phyloP scores from a whole-genome alignment of 768 basidiomycete genomes.

The Harrya chromipes region DNA sequence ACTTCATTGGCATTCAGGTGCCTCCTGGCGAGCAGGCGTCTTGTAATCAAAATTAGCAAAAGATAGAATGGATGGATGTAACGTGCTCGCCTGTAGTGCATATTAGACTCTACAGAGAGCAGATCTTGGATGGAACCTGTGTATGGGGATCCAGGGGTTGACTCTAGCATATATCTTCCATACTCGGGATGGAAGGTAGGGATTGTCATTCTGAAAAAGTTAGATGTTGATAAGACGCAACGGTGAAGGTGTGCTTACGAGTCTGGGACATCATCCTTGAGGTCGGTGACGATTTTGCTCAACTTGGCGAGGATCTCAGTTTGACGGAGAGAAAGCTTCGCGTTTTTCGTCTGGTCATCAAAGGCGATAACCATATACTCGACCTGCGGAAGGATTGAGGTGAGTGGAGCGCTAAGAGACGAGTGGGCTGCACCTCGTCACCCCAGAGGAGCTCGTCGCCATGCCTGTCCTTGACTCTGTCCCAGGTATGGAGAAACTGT shows the following conservation, averaged over 20 bases:
- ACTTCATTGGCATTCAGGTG: conserved; percentile 84
- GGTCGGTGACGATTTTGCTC: conserved; percentile 60
- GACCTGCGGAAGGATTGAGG: conserved; percentile 49
- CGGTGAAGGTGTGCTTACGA: conserved; percentile 42
- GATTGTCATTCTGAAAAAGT: conserved; percentile 52
- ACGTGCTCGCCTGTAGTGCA: conserved; percentile 77
- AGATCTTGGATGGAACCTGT: conserved; percentile 84
- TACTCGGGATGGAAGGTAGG: conserved; percentile 98
- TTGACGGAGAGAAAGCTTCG: conserved; percentile 90
- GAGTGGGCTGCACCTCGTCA: conserved; percentile 71
- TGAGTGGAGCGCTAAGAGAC: neutral
- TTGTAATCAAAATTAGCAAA: conserved; percentile 29
- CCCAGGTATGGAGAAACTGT: conserved; percentile 93
- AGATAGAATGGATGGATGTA: neutral
- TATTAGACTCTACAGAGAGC: conserved; percentile 87
- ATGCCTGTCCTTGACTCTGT: conserved; percentile 82
- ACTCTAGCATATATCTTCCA: conserved; percentile 98
- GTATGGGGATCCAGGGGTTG: conserved; percentile 95
- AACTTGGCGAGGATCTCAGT: conserved; percentile 88
- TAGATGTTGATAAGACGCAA: neutral
- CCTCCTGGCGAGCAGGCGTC: conserved; percentile 79
- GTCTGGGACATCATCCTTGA: conserved; percentile 48
- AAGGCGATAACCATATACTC: conserved; percentile 95
- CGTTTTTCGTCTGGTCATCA: conserved; percentile 74
- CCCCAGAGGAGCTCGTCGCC: conserved; percentile 97